These are phyloP conservation scores for Lodderomyces beijingensis DNA, from an alignment of 1,139 yeast genomes.

Conservation along the genomic window DNA sequence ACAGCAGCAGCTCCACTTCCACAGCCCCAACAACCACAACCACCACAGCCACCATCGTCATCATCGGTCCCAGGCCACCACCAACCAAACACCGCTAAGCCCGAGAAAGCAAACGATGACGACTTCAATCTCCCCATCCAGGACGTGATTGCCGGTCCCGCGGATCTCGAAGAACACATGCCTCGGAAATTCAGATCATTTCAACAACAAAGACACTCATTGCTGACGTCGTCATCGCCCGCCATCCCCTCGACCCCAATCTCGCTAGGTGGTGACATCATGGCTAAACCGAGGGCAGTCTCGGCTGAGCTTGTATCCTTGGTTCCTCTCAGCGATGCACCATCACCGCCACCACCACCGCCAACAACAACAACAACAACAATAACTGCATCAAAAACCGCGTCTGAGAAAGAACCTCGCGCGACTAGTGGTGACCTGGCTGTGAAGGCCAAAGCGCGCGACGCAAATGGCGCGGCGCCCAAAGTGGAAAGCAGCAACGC, in stretches of 20 bases:
- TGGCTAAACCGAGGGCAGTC: slow-evolving; percentile 2
- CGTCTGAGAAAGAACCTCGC: no score
- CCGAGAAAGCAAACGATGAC: background rate
- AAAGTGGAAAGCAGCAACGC: no score
- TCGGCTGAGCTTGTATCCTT: no score
- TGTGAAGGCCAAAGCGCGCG: no score
- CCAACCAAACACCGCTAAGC: background rate
- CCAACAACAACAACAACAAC: no score
- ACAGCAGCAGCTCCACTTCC: background rate
- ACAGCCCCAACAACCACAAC: background rate
- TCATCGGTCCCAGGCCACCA: background rate
- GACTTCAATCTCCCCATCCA: slow-evolving; percentile 1
- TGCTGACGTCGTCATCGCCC: slow-evolving; percentile 4
- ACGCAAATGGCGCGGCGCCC: no score
- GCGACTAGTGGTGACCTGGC: no score
- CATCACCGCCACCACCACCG: no score
- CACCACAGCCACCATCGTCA: slow-evolving; percentile 1
- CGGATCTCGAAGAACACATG: slow-evolving; percentile 1
- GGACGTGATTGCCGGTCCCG: background rate
- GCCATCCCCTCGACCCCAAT: background rate
- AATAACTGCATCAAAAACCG: no score
- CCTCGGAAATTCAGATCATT: slow-evolving; percentile 4
- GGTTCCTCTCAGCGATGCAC: no score
- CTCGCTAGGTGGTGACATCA: background rate
- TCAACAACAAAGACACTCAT: slow-evolving; percentile 1